phyloP scores from a whole-genome alignment of 495 filamentous ascomycete species.

The Podospora pseudopauciseta region DNA sequence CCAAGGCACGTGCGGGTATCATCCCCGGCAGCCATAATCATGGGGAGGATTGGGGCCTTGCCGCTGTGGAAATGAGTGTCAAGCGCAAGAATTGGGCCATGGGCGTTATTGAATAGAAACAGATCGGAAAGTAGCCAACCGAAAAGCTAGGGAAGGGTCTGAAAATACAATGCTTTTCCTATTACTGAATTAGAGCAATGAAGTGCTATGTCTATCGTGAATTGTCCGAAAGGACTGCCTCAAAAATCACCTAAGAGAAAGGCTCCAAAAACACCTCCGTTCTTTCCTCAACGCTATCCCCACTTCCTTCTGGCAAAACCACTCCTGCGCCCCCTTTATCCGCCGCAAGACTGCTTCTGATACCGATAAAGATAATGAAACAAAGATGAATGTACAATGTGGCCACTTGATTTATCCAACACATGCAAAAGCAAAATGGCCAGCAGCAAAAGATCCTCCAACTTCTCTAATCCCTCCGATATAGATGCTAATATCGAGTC shows the following conservation, averaged over 20 bases:
- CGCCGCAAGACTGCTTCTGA: no score
- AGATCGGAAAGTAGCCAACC: background rate
- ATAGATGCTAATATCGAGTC: background rate
- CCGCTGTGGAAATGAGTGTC: slow-evolving; percentile 69
- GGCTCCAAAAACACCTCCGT: background rate
- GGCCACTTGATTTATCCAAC: background rate
- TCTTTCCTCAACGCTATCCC: background rate
- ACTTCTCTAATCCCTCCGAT: background rate
- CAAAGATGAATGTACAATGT: background rate
- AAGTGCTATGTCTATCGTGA: slow-evolving; percentile 38
- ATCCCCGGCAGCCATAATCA: slow-evolving; percentile 67
- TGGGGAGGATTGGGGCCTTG: slow-evolving; percentile 82
- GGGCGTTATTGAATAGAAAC: slow-evolving; percentile 52
- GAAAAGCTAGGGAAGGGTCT: background rate
- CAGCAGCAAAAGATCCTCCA: background rate
- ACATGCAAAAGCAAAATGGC: background rate
- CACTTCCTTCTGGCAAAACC: background rate
- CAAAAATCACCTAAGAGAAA: slow-evolving; percentile 13
- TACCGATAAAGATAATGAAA: background rate
- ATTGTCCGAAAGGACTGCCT: slow-evolving; percentile 14
- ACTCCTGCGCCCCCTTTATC: no score
- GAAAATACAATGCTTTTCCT: slow-evolving; percentile 14
- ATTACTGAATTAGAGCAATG: slow-evolving; percentile 38
- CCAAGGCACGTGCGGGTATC: slow-evolving; percentile 77
- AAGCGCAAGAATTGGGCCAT: slow-evolving; percentile 66